phyloP scores from a whole-genome alignment of 2,329 filamentous ascomycete genomes.

The Daldinia eschscholtzii region DNA sequence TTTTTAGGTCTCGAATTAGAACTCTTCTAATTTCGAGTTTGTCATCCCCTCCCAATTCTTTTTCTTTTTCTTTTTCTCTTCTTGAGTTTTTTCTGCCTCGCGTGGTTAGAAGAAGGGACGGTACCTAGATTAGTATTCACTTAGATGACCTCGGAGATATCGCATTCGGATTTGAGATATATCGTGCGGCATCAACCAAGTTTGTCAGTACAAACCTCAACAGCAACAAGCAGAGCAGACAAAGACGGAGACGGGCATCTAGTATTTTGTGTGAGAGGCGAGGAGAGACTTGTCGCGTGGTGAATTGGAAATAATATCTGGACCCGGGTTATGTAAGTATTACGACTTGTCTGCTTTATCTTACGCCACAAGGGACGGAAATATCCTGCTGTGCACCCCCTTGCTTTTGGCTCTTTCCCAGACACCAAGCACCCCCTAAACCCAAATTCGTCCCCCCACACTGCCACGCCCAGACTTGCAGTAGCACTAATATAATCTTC shows the following conservation, averaged over 20 bases:
- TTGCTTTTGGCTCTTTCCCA: background rate
- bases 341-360: conserved; percentile 5
- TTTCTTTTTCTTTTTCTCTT: background rate
- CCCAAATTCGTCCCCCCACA: conserved; percentile 12
- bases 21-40: conserved; percentile 36
- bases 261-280: background rate
- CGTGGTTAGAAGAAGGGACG: background rate
- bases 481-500: conserved; percentile 19
- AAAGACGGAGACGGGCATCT: background rate
- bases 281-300: background rate
- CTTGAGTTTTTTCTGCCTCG: background rate
- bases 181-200: background rate
- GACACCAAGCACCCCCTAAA: background rate
- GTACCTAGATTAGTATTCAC: background rate
- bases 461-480: conserved; percentile 23
- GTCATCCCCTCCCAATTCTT: conserved; percentile 31
- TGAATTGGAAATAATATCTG: background rate
- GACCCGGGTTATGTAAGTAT: conserved; percentile 3
- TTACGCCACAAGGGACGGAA: background rate
- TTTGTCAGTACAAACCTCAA: background rate
- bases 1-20: conserved; percentile 29
- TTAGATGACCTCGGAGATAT: conserved; percentile 1
- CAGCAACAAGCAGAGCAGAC: background rate
- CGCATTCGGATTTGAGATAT: background rate
- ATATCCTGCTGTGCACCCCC: background rate